Percentiles rank a stretch among this genome's conserved stretches.
These are phyloP conservation scores for Letharia columbiana DNA, from an alignment of 495 filamentous ascomycete genomes.

Conservation along the genomic window DNA sequence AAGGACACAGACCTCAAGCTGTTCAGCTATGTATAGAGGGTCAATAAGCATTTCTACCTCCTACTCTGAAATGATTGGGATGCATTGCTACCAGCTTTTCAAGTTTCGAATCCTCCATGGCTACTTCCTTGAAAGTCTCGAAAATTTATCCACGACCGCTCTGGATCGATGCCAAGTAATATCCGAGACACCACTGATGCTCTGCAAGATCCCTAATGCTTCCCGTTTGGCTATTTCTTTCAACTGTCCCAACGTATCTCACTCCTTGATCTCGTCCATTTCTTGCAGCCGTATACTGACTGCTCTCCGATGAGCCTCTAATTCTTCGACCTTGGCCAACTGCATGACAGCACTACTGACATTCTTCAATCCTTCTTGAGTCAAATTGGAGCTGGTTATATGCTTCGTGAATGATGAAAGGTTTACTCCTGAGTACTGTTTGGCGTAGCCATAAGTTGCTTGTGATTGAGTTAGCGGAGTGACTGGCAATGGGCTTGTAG, in stretches of 20 bases:
- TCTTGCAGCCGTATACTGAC: constrained; percentile 75
- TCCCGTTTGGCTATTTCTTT: background rate
- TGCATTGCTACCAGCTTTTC: background rate
- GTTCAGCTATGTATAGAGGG: background rate
- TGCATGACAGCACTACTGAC: constrained; percentile 87
- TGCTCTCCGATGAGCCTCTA: constrained; percentile 89
- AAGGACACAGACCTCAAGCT: background rate
- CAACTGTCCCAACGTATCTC: background rate
- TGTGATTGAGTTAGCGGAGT: background rate
- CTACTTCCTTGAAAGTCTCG: background rate
- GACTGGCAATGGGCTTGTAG: constrained; percentile 19
- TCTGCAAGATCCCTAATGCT: background rate
- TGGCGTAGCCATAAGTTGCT: constrained; percentile 97
- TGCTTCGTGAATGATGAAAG: constrained; percentile 92
- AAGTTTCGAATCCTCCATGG: background rate
- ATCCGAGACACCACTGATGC: background rate
- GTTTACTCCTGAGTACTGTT: constrained; percentile 97
- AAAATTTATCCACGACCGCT: background rate
- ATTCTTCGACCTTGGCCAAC: constrained; percentile 83
- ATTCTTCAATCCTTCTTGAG: constrained; percentile 70
- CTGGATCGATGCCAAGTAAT: background rate
- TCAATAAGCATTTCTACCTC: background rate
- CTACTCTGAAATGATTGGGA: background rate
- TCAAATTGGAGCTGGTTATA: constrained; percentile 86
- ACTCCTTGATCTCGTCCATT: constrained; percentile 37